Evolutionary conservation across 257 asterid genomes (phyloP), one percentile per base, ranked within the genome.

Genomic region (Capsicum baccatum): DNA sequence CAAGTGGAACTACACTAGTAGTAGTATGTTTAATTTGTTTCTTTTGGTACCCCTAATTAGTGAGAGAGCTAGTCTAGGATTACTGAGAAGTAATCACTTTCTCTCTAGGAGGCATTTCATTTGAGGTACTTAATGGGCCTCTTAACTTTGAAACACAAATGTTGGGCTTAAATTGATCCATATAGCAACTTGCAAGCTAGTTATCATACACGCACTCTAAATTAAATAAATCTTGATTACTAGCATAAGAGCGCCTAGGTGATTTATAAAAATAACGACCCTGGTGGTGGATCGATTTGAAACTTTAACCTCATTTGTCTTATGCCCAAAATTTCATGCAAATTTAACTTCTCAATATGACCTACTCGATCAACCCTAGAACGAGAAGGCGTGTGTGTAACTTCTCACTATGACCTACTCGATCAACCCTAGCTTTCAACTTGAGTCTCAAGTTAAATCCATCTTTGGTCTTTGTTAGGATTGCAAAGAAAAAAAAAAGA

Each of bases 91-190:
- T 6, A 37, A 67, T 0, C 50, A 13, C 21, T 67, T 3, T 69
- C 33, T n/a, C 66, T 16, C 8, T 17, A 59, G 66, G n/a, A 19
- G 48, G 48, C 0, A 71, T 71, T 47, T n/a, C 37, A 19, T 48
- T 63, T 73, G n/a, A 19, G 19, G 80, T 50, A 62, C 19, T 74
- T 74, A 74, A 50, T 50, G 62, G 81, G 62, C 81, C 26, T 48
- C 60, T 74, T 74, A 50, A 74, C 80, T 48, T 73, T 48, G n/a
- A 19, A 47, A 3, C 9, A 12, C 42, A 47, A 11, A 5, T 8
- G 6, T 13, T 76, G 81, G 81, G 81, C 80, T 74, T 74, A 52
- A n/a, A 71, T 47, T 47, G 39, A 19, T 10, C 35, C 10, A 71
- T 71, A 48, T 48, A 1, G 3, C 17, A 35, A 37, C 12, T 68